phyloP scores from a whole-genome alignment of 2,329 filamentous ascomycete species.

The Chrysoporthe cubensis region DNA sequence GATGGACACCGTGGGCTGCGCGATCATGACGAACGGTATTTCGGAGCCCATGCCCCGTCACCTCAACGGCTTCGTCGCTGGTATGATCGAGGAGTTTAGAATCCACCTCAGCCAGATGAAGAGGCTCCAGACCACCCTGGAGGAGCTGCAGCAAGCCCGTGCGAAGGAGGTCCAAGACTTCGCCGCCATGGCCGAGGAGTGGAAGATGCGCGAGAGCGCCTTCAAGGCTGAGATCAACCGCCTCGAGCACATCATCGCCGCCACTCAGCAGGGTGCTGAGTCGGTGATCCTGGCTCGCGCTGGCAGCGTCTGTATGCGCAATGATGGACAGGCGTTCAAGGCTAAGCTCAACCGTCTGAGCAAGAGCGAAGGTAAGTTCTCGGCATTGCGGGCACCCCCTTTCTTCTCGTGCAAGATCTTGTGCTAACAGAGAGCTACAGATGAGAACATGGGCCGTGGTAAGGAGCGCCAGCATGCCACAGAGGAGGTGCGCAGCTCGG shows the following conservation, averaged over 20 bases:
- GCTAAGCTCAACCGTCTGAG: slow-evolving; percentile 22
- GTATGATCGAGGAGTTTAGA: slow-evolving; percentile 26
- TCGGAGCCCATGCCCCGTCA: slow-evolving; percentile 28
- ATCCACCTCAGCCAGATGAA: slow-evolving; percentile 13
- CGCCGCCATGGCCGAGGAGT: slow-evolving; percentile 20
- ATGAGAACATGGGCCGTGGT: background rate
- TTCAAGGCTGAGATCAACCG: slow-evolving; percentile 28
- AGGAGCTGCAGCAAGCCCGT: slow-evolving; percentile 6
- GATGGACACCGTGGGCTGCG: slow-evolving; percentile 26
- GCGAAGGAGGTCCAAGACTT: slow-evolving; percentile 24
- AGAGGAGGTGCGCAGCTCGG: slow-evolving; percentile 10
- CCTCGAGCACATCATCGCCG: slow-evolving; percentile 27
- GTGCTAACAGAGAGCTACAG: background rate
- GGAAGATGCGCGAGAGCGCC: slow-evolving; percentile 19
- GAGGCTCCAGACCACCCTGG: background rate
- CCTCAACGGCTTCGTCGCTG: slow-evolving; percentile 26
- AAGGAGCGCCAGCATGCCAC: background rate
- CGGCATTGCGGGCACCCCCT: background rate
- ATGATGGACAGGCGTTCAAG: slow-evolving; percentile 15
- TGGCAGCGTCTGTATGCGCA: slow-evolving; percentile 23
- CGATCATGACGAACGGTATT: slow-evolving; percentile 26
- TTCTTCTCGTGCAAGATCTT: background rate
- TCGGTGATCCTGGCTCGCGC: slow-evolving; percentile 24
- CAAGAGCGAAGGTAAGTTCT: slow-evolving; percentile 21
- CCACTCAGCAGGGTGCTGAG: slow-evolving; percentile 20